Evolutionary conservation across 768 basidiomycete species (phyloP).

Genomic region (Tylopilus sp.): DNA sequence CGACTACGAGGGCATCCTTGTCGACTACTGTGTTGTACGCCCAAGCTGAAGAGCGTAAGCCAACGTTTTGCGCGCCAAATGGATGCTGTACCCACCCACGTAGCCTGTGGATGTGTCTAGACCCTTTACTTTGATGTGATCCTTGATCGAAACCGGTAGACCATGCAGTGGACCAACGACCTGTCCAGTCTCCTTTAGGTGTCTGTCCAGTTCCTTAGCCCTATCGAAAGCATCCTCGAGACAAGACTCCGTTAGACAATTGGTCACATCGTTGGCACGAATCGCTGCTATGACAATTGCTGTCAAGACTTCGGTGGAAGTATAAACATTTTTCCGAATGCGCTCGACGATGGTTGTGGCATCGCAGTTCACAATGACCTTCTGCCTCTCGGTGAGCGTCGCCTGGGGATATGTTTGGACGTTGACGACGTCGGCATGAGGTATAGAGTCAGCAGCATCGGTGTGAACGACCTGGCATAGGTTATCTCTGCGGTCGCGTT

Average conservation of each 20-base stretch:
- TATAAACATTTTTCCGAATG: constrained; percentile 21
- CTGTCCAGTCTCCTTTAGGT: constrained; percentile 43
- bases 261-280: constrained; percentile 36
- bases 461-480: constrained; percentile 8
- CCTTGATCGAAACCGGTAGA: constrained; percentile 44
- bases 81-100: constrained; percentile 9
- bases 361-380: constrained; percentile 28
- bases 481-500: constrained; percentile 18
- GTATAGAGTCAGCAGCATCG: background rate
- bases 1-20: constrained; percentile 42
- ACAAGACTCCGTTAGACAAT: constrained; percentile 59
- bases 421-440: constrained; percentile 5
- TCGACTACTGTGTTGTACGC: constrained; percentile 37
- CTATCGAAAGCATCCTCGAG: constrained; percentile 46
- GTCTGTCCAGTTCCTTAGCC: constrained; percentile 49
- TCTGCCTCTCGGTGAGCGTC: constrained; percentile 25
- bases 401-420: constrained; percentile 29
- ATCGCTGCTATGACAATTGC: constrained; percentile 28
- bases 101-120: constrained; percentile 39
- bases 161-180: constrained; percentile 46
- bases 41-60: constrained; percentile 33
- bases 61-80: background rate
- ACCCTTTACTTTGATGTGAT: constrained; percentile 45
- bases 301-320: constrained; percentile 24
- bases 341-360: constrained; percentile 26